Conservation (phyloP, 176 grass and related monocot genomes). For the Zoysia japonica region DNA sequence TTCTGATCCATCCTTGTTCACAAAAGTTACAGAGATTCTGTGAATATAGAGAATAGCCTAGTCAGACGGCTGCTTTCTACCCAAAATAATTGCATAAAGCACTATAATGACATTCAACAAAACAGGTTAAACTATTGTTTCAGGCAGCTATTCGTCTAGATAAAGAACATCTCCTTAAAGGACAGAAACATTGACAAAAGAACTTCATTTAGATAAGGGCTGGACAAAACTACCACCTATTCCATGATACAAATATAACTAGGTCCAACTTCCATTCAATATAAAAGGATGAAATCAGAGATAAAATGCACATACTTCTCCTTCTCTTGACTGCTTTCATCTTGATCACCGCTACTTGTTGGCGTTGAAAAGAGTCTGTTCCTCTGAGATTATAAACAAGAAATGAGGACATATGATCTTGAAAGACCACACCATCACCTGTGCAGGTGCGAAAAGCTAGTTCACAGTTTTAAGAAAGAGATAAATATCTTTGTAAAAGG, state of each 20-base stretch:
- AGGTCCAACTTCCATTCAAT: neutral
- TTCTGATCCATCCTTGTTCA: constrained; percentile 76
- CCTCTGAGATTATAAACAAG: constrained; percentile 38
- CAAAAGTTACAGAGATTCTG: constrained; percentile 94
- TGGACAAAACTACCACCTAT: neutral
- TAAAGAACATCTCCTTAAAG: neutral
- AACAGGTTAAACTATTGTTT: constrained; percentile 18
- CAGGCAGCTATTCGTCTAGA: constrained; percentile 4
- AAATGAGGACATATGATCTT: neutral
- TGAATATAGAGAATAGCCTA: neutral
- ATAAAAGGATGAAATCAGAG: neutral
- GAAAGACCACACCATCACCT: neutral
- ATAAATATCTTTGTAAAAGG: neutral
- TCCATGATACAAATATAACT: neutral
- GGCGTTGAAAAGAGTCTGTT: constrained; percentile 50
- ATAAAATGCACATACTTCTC: constrained; percentile 42
- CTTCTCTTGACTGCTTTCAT: constrained; percentile 33
- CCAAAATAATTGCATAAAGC: neutral
- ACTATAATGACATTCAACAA: neutral
- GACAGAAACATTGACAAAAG: neutral
- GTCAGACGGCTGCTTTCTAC: constrained; percentile 4
- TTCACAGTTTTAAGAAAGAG: too few species aligned
- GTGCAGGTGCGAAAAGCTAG: too few species aligned
- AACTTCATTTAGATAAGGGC: neutral
- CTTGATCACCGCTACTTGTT: constrained; percentile 27